Conservation (phyloP, 495 filamentous ascomycete species). For the Apodospora peruviana region DNA sequence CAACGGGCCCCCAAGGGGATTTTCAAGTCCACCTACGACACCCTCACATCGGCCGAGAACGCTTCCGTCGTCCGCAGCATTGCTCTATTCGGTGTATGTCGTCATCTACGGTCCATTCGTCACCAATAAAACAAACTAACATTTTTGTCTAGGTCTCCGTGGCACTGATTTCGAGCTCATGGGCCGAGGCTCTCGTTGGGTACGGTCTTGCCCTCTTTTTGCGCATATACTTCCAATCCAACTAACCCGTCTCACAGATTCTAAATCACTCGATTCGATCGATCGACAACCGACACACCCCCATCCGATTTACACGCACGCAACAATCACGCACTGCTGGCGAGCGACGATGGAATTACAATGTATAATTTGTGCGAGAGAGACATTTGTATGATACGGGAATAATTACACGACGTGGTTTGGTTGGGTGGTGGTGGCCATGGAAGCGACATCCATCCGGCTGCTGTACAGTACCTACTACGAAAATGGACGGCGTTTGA, state of each 20-base stretch:
- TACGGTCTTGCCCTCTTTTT: not conserved
- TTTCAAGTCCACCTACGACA: slow-evolving; percentile 48
- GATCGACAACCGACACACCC: not conserved
- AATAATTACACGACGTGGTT: slow-evolving; percentile 4
- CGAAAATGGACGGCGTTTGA: slow-evolving; percentile 13
- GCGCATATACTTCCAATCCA: not conserved
- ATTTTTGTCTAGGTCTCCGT: slow-evolving; percentile 52
- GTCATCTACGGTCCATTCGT: not conserved
- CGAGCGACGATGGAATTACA: not conserved
- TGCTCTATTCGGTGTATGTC: slow-evolving; percentile 66
- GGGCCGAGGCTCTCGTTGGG: slow-evolving; percentile 47
- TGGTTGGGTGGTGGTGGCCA: not conserved
- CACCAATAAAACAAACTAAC: slow-evolving; percentile 7
- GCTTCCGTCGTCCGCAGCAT: slow-evolving; percentile 67
- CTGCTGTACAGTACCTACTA: too few species aligned
- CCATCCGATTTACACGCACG: not conserved
- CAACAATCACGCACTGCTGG: not conserved
- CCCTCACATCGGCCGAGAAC: slow-evolving; percentile 68
- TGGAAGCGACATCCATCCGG: too few species aligned
- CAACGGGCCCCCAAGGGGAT: slow-evolving; percentile 32
- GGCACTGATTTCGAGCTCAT: slow-evolving; percentile 67
- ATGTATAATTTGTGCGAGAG: not conserved
- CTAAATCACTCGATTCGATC: not conserved
- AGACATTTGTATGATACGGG: slow-evolving; percentile 16
- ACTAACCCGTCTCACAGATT: not conserved